Base-by-base conservation (phyloP, 2,329 filamentous ascomycete species). In the Cyanodermella asteris region DNA sequence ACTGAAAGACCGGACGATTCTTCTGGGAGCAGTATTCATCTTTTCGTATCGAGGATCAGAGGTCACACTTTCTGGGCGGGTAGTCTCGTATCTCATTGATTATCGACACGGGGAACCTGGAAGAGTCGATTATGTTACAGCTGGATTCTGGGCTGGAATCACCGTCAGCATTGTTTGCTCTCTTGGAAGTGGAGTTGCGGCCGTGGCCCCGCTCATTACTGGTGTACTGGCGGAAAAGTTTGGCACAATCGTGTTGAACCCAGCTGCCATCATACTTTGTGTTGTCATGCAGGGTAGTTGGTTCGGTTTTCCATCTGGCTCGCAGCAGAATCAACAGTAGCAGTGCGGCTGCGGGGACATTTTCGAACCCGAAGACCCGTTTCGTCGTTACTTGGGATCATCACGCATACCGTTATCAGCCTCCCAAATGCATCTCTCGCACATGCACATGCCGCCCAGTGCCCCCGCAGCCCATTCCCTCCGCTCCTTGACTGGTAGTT, bases 401-500 rank as follows among this genome's bases (percentile, higher is more conserved):
- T n/a, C 7, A 12, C 20, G 5, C 20, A 21, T 3, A 21, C 14
- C 8, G 8, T 8, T 9, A 12, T 9, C 20, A n/a, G n/a, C 65
- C 46, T 93, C 84, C 42, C 64, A 70, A 13, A 71, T 53, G 48
- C 87, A 97, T 34, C 87, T 64, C 31, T 63, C 53, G 50, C 87
- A 97, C 59, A 77, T 71, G 51, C 87, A 97, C 48, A 67, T 69
- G 0, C 87, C 87, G 0, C 87, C 87, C 26, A 97, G 55, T 30
- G 80, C 82, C 5, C 84, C 87, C 23, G 59, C 56, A 4, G 82
- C 78, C 81, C 84, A 93, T 40, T 90, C 82, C 32, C 87, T 65
- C 29, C 87, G 64, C 42, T 87, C 65, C 36, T 71, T 64, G 3
- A 93, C 81, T 1, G 65, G 60, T 30, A 94, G 45, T 12, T 65